phyloP scores from a whole-genome alignment of 768 basidiomycete species.

The Tephrocybe rancida region DNA sequence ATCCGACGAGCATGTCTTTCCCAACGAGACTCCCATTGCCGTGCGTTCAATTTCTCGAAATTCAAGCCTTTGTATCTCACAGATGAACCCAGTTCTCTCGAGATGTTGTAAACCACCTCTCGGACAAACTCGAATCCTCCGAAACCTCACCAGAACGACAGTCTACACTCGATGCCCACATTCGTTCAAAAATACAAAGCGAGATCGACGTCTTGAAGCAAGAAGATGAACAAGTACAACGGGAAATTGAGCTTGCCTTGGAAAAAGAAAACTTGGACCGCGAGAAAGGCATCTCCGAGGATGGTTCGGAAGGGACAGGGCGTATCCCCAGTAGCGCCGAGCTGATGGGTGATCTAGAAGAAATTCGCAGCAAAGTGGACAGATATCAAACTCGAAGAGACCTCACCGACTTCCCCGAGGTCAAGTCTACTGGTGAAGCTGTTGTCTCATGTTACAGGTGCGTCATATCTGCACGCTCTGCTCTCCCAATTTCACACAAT shows the following conservation, averaged over 20 bases:
- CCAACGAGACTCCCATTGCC: conserved; percentile 54
- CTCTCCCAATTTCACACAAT: not conserved
- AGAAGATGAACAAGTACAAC: conserved; percentile 70
- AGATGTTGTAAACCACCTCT: conserved; percentile 78
- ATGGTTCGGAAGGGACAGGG: conserved; percentile 36
- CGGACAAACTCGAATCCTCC: conserved; percentile 61
- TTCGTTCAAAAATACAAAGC: conserved; percentile 69
- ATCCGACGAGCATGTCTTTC: conserved; percentile 58
- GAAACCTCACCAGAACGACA: conserved; percentile 70
- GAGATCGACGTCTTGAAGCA: conserved; percentile 67
- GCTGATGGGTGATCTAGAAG: conserved; percentile 75
- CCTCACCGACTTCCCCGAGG: conserved; percentile 54
- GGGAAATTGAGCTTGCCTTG: conserved; percentile 75
- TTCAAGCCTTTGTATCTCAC: not conserved
- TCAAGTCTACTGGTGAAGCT: conserved; percentile 58
- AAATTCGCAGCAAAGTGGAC: conserved; percentile 73
- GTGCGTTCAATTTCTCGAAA: conserved; percentile 30
- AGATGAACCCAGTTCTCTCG: conserved; percentile 66
- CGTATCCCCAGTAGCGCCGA: conserved; percentile 60
- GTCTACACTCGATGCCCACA: conserved; percentile 69
- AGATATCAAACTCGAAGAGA: conserved; percentile 61
- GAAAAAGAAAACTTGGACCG: conserved; percentile 88
- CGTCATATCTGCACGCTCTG: conserved; percentile 20
- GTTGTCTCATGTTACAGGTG: conserved; percentile 80
- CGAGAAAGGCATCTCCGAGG: conserved; percentile 59